phyloP scores from a whole-genome alignment of 352 stramenopile species.

The Aphanomyces euteiches region DNA sequence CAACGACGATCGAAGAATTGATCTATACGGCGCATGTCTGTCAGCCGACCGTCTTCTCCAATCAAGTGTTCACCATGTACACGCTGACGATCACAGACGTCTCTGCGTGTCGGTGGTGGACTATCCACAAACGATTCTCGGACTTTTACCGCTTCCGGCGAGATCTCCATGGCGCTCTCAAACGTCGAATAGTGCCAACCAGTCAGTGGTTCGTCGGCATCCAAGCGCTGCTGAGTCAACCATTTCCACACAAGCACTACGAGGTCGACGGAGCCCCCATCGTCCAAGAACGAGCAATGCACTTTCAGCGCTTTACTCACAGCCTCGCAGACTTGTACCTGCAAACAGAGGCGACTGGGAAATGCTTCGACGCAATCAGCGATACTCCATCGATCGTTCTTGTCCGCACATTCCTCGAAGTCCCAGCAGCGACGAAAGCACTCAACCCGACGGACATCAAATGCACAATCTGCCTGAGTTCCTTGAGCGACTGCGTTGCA shows the following conservation, averaged over 20 bases:
- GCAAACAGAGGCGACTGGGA: neutral
- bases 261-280: constrained; percentile 6
- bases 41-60: constrained; percentile 3
- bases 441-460: neutral
- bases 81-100: neutral
- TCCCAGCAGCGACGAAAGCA: neutral
- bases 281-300: neutral
- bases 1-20: neutral
- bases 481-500: neutral
- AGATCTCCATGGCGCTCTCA: neutral
- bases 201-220: neutral
- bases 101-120: neutral
- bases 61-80: constrained; percentile 2
- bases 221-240: neutral
- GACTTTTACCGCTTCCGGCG: constrained; percentile 7
- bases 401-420: constrained; percentile 2
- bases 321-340: constrained; percentile 5
- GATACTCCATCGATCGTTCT: neutral
- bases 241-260: constrained; percentile 26
- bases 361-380: neutral
- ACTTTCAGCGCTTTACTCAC: neutral
- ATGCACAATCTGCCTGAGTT: constrained; percentile 14
- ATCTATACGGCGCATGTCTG: neutral
- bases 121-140: constrained; percentile 21
- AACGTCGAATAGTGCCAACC: neutral